phyloP scores from a whole-genome alignment of 441 rosid species.

The Raphanus hybrid region DNA sequence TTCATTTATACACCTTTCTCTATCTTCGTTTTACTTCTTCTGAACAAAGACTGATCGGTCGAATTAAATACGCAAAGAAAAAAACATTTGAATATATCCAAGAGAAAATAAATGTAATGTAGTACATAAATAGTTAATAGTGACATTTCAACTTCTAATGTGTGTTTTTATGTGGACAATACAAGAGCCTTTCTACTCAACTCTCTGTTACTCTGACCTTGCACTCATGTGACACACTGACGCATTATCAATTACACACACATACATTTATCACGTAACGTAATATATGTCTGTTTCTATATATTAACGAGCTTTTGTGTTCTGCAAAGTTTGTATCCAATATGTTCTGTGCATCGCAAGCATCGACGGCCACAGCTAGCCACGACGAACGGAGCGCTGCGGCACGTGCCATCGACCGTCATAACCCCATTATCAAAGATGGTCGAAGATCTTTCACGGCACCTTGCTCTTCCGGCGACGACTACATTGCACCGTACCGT shows the following conservation, averaged over 20 bases:
- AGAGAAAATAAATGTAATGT: slow-evolving; percentile 29
- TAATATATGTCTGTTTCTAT: slow-evolving; percentile 5
- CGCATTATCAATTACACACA: slow-evolving; percentile 29
- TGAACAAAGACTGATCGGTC: slow-evolving; percentile 37
- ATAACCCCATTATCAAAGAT: slow-evolving; percentile 80
- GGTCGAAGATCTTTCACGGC: slow-evolving; percentile 49
- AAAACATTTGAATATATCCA: slow-evolving; percentile 34
- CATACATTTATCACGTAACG: not conserved
- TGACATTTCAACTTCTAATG: slow-evolving; percentile 44
- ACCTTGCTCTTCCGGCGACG: slow-evolving; percentile 49
- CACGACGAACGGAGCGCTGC: slow-evolving; percentile 50
- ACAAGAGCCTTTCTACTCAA: slow-evolving; percentile 38
- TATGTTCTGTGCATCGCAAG: slow-evolving; percentile 72
- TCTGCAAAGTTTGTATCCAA: not conserved
- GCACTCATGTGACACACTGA: slow-evolving; percentile 46
- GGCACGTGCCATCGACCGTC: slow-evolving; percentile 76
- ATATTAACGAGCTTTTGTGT: slow-evolving; percentile 12
- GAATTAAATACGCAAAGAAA: slow-evolving; percentile 28
- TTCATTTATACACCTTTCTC: not conserved
- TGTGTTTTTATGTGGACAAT: slow-evolving; percentile 39
- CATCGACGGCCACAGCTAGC: slow-evolving; percentile 48
- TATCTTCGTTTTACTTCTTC: slow-evolving; percentile 7
- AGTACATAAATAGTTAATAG: slow-evolving; percentile 39
- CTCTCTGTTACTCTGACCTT: slow-evolving; percentile 38
- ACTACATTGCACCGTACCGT: slow-evolving; percentile 44